Conservation (phyloP, 345 rosid species). For the Schrenkiella parvula region DNA sequence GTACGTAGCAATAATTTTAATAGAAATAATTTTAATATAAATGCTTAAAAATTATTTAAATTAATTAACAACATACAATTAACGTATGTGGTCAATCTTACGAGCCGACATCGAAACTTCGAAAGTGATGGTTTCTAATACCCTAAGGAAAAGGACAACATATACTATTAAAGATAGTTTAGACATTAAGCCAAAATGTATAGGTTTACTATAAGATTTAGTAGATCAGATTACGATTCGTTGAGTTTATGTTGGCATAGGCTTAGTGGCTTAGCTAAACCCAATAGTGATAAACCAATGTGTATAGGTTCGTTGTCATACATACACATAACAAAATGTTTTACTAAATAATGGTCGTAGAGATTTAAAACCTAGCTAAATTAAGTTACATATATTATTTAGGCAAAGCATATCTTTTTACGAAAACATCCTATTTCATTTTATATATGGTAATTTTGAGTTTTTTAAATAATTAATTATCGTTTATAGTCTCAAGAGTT, state of each 20-base stretch:
- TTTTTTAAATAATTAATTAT: not conserved
- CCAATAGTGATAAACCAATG: slow-evolving; percentile 15
- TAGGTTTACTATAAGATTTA: slow-evolving; percentile 19
- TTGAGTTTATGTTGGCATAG: slow-evolving; percentile 13
- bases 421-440: not conserved
- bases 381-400: not conserved
- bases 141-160: slow-evolving; percentile 10
- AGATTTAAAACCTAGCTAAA: not conserved
- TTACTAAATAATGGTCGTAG: not conserved
- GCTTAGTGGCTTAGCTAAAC: slow-evolving; percentile 19
- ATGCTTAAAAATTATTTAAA: too few relatives aligned
- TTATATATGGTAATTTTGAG: not conserved
- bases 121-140: slow-evolving; percentile 28
- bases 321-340: not conserved
- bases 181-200: slow-evolving; percentile 19
- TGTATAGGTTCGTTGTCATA: slow-evolving; percentile 13
- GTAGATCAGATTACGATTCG: slow-evolving; percentile 23
- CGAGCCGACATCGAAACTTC: slow-evolving; percentile 16
- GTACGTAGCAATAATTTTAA: slow-evolving; percentile 9
- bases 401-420: not conserved
- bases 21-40: too few relatives aligned
- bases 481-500: not conserved
- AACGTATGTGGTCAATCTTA: slow-evolving; percentile 28
- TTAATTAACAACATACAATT: not conserved
- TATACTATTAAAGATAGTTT: not conserved